Evolutionary conservation across 2,329 filamentous ascomycete genomes (phyloP), one percentile per base, ranked within the genome.

Genomic region (Claviceps fusiformis): DNA sequence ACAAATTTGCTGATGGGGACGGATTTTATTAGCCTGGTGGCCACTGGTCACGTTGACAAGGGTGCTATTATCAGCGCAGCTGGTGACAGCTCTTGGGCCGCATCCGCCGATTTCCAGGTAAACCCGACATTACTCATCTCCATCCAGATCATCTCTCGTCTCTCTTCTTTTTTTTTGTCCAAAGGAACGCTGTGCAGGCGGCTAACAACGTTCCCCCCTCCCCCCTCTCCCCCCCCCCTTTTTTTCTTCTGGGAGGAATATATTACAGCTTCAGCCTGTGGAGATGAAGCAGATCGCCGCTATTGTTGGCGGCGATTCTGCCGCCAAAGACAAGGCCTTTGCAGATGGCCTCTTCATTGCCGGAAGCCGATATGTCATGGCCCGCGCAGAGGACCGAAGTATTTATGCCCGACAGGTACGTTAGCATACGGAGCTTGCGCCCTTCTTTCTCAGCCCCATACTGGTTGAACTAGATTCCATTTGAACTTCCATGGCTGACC

Each of bases 341-440:
- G 73, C 75, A 54, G 83, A 85, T 27, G 92, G 92, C 60, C 69
- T 96, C 66, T 80, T 88, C 73, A 71, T 96, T 63, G 83, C 72
- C 51, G 87, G 86, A 60, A 82, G 85, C 67, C 87, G 88, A 72
- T 96, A 85, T 70, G 80, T 96, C 68, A 77, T 85, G 67, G 78
- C 88, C 68, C 83, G 81, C 67, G 81, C 85, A 53, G 87, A 91
- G 59, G 89, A 87, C 37, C 79, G 86, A 68, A 86, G 82, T 73
- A 72, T 95, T 64, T 95, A 95, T 72, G 88, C 83, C 61, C 89
- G 91, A 80, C 84, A 89, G 81, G 90, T 95, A 76, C 59, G 75
- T 54, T 15, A 56, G 11, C 43, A 47, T 19, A 47, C 6, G 15
- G 31, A 29, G 15, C 8, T 13, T 19, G 9, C 3, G 3, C 2